Evolutionary conservation across 805 yeast species (phyloP).

Genomic region (Candida argentea): DNA sequence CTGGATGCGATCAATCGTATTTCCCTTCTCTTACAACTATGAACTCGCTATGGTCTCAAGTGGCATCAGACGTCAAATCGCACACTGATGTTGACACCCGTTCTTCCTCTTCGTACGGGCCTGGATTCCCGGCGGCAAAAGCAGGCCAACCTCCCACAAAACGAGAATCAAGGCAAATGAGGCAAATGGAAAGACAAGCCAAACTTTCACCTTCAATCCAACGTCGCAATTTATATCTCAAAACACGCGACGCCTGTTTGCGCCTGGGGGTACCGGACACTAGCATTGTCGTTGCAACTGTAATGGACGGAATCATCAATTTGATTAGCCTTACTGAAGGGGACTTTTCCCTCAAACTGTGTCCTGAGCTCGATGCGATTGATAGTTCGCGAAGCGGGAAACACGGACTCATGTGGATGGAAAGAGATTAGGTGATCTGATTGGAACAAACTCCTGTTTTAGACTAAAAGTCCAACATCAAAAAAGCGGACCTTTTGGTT

Average conservation of each 20-base stretch:
- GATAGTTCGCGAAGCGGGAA: no score
- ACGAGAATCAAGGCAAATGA: slow-evolving; percentile 13
- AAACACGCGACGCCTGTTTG: slow-evolving; percentile 28
- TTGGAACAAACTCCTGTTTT: no score
- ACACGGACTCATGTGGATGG: no score
- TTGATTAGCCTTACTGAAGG: slow-evolving; percentile 46
- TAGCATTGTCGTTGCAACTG: slow-evolving; percentile 52
- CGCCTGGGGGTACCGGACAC: slow-evolving; percentile 40
- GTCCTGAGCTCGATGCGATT: slow-evolving; percentile 9
- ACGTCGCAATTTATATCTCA: slow-evolving; percentile 16
- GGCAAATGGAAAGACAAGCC: slow-evolving; percentile 17
- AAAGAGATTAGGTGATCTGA: no score
- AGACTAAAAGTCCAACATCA: no score
- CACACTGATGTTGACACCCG: no score
- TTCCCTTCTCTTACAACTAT: slow-evolving; percentile 42
- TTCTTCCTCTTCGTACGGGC: no score
- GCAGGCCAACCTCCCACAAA: slow-evolving; percentile 11
- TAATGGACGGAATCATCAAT: slow-evolving; percentile 68
- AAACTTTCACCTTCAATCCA: slow-evolving; percentile 14
- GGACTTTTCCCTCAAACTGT: slow-evolving; percentile 29
- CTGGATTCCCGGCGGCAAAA: slow-evolving; percentile 1
- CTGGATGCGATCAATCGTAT: slow-evolving; percentile 31
- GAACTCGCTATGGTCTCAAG: slow-evolving; percentile 15
- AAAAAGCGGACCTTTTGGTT: no score
- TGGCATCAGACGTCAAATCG: background rate